These are phyloP conservation scores for Pythium brassicae DNA, from an alignment of 352 stramenopile genomes.

Conservation along the genomic window DNA sequence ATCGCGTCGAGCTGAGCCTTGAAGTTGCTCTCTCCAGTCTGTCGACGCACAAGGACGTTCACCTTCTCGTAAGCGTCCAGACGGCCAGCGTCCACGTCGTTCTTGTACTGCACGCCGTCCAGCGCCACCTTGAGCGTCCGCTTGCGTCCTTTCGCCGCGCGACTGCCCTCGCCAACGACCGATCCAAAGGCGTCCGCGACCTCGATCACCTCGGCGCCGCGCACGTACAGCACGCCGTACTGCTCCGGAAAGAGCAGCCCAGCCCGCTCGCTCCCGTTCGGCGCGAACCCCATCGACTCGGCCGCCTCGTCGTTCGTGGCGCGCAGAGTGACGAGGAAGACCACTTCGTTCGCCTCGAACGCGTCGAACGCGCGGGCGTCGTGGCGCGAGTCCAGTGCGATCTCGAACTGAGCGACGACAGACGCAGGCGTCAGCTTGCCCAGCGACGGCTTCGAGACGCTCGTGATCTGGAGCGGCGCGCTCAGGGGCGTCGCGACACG, in stretches of 20 bases:
- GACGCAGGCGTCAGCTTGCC: slow-evolving; percentile 80
- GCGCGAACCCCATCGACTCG: slow-evolving; percentile 55
- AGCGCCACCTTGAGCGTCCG: slow-evolving; percentile 89
- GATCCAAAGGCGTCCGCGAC: slow-evolving; percentile 81
- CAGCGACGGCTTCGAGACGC: slow-evolving; percentile 87
- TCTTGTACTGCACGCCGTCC: slow-evolving; percentile 93
- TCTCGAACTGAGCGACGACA: slow-evolving; percentile 82
- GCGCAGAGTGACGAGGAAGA: slow-evolving; percentile 91
- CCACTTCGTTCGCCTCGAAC: slow-evolving; percentile 89
- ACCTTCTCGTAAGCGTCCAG: slow-evolving; percentile 83
- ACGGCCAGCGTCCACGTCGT: slow-evolving; percentile 66
- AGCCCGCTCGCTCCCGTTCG: slow-evolving; percentile 33
- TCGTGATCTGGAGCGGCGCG: slow-evolving; percentile 52
- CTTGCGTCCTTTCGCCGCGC: slow-evolving; percentile 47
- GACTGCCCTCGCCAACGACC: slow-evolving; percentile 31
- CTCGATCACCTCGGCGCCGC: slow-evolving; percentile 76
- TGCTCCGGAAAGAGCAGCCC: slow-evolving; percentile 73
- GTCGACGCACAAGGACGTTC: slow-evolving; percentile 92
- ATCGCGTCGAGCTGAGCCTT: slow-evolving; percentile 94
- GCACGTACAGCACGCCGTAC: slow-evolving; percentile 85
- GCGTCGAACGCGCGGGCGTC: slow-evolving; percentile 78
- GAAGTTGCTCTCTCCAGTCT: slow-evolving; percentile 93
- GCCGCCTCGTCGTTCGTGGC: slow-evolving; percentile 58
- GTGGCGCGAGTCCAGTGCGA: slow-evolving; percentile 76
- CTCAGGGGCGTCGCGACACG: slow-evolving; percentile 32